Base-by-base conservation (phyloP, 2,329 filamentous ascomycete genomes). In the Ceratocystis alfenasii region DNA sequence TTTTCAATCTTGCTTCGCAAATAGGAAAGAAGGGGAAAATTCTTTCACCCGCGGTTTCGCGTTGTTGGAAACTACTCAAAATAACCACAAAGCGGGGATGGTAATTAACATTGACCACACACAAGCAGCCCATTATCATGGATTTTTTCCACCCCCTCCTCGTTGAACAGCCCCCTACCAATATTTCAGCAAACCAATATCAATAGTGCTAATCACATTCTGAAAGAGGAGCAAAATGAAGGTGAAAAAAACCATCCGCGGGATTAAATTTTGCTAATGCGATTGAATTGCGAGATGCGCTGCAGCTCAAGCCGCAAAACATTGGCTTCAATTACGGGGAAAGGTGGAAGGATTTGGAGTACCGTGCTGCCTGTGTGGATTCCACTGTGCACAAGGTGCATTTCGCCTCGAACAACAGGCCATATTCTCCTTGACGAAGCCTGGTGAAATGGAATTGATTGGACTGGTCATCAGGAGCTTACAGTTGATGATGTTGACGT, bases 261-360 rank as follows among this genome's bases (percentile, higher is more conserved):
- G 15, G 53, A 33, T 59, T 59, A 59, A 33, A 10, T 25, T 30
- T 12, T 36, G 3, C 33, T 36, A 36, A 36, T 36, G 33, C 7
- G 25, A 30, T 59, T 20, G 10, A 36, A 59, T 59, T 59, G 53
- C 17, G 53, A 59, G 25, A 59, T 59, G 25, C 53, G 17, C 25
- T 30, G 53, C 22, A 36, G 33, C 33, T 36, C 33, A 36, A 36
- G 33, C 33, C 33, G 33, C 33, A 50, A 50, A 50, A 59, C 25
- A 59, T 59, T 59, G 53, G 53, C 53, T 59, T 59, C 53, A 59
- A 59, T 59, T 59, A 59, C 53, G 53, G 53, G 53, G 53, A 59
- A 36, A 59, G 25, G n/a, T 30, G 53, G 53, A 59, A 59, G 53
- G 53, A 59, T 33, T 12, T 7, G 15, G 17, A 36, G 8, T 17